Percentiles rank a stretch among this genome's conserved stretches.
Evolutionary conservation across 2,329 filamentous ascomycete species (phyloP).

Genomic region (Colletotrichum sp.): DNA sequence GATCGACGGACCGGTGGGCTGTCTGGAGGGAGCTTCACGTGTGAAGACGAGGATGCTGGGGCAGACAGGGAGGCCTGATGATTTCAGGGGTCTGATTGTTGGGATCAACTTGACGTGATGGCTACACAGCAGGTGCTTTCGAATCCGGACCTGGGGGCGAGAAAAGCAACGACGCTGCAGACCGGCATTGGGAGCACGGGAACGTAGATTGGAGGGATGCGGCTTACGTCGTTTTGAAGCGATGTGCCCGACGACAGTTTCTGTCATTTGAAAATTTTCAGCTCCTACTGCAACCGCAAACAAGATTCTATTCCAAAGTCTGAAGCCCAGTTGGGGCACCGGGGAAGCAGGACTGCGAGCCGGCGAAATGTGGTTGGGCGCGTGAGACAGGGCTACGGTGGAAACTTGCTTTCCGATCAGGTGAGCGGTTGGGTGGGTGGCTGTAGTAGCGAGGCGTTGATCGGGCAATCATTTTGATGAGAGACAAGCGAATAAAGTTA

Average conservation of each 20-base stretch:
- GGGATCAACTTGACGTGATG: neutral
- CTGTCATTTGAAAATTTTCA: neutral
- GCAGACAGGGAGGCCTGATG: neutral
- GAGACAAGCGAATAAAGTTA: slow-evolving; percentile 10
- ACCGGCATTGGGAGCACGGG: neutral
- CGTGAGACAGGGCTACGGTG: neutral
- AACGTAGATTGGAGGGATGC: neutral
- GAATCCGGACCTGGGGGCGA: neutral
- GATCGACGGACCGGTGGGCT: neutral
- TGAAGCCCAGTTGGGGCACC: neutral
- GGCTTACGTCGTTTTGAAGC: neutral
- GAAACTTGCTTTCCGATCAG: neutral
- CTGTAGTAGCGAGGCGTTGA: neutral
- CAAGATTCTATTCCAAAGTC: neutral
- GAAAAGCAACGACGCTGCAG: neutral
- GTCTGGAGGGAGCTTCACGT: neutral
- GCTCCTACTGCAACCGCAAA: neutral
- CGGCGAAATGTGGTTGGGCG: neutral
- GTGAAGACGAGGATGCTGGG: slow-evolving; percentile 8
- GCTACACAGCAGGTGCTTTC: neutral
- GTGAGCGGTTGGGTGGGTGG: neutral
- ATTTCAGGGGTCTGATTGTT: neutral
- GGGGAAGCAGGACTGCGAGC: neutral
- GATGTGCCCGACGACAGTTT: neutral
- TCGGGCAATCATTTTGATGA: neutral